Evolutionary conservation across 176 grass and related monocot genomes (phyloP), one percentile per base, ranked within the genome.

Genomic region (Zoysia japonica): DNA sequence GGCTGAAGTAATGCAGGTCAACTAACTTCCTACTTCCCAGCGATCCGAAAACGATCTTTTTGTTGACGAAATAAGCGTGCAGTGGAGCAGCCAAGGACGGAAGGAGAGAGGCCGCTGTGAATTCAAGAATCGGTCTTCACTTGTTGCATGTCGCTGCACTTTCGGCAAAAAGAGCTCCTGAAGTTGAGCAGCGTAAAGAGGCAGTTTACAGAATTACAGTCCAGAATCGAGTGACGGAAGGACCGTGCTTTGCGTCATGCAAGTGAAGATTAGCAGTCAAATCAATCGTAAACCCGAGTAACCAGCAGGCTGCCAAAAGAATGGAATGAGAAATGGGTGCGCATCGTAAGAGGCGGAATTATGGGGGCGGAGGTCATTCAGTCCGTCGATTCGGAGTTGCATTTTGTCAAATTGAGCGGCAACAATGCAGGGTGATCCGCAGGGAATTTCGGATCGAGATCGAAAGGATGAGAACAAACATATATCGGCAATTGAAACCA

Each of bases 1-100:
- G 43, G 56, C 4, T 7, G 54, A 19, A 47, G 74, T 38, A 67
- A 68, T 85, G 61, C 62, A 73, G 78, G 82, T 78, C 68, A 89
- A 86, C 78, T 5, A 77, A 52, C 67, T 55, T 60, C 59, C 87
- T 85, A 89, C 78, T 89, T 72, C 20, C 37, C 9, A 77, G 51
- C 87, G 38, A 80, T 37, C 63, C 3, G 40, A 38, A 53, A 82
- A 65, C 82, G 74, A 76, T 47, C 7, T 54, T 5, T 66, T 39
- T 11, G 39, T 42, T 7, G 12, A 1, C 5, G 3, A 12, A 36
- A 49, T 20, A 56, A 56, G 36, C 2, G 15, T 3, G 42, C 16
- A 48, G 48, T 59, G 75, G 3, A 3, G 1, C 47, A 28, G 28
- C 28, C 28, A 59, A 68, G 61, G 52, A 67, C 5, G 6, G 48